phyloP scores from a whole-genome alignment of 192 early-diverging fungal genomes.

The Pilaira anomala region DNA sequence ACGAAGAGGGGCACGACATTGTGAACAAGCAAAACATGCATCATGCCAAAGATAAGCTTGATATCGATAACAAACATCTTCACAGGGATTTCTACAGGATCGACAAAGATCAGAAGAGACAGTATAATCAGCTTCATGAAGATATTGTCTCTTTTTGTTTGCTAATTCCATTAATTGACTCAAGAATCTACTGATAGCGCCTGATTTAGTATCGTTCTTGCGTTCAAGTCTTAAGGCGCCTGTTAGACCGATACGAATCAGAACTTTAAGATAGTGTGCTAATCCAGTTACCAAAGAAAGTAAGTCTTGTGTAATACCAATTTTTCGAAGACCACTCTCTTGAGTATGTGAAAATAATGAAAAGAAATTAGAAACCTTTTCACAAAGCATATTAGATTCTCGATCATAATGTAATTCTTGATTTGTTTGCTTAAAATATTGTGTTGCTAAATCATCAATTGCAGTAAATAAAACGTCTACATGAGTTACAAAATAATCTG shows the following conservation, averaged over 20 bases:
- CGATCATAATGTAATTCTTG: slow-evolving; percentile 64
- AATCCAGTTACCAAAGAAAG: slow-evolving; percentile 85
- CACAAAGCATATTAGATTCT: slow-evolving; percentile 92
- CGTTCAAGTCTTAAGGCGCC: slow-evolving; percentile 82
- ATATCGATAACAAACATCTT: slow-evolving; percentile 81
- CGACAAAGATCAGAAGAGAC: slow-evolving; percentile 80
- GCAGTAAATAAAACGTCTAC: slow-evolving; percentile 81
- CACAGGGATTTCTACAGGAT: slow-evolving; percentile 69
- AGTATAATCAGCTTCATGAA: slow-evolving; percentile 20
- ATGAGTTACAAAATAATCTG: slow-evolving; percentile 76
- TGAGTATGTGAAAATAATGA: slow-evolving; percentile 82
- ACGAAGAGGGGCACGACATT: slow-evolving; percentile 44
- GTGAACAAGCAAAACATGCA: slow-evolving; percentile 74
- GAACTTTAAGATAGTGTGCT: slow-evolving; percentile 88
- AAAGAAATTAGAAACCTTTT: slow-evolving; percentile 91
- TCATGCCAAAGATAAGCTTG: slow-evolving; percentile 72
- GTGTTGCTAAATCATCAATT: slow-evolving; percentile 73
- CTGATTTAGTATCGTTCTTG: slow-evolving; percentile 11
- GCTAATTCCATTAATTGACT: slow-evolving; percentile 69
- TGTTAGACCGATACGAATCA: slow-evolving; percentile 87
- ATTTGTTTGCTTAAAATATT: slow-evolving; percentile 27
- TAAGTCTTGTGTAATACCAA: slow-evolving; percentile 81
- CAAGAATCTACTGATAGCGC: slow-evolving; percentile 67
- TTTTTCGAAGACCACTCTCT: slow-evolving; percentile 47
- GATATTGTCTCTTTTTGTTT: slow-evolving; percentile 8